Percentiles rank a stretch among this genome's conserved stretches.
Conservation (phyloP, 1,139 yeast species). For the Yamadazyma siamensis region DNA sequence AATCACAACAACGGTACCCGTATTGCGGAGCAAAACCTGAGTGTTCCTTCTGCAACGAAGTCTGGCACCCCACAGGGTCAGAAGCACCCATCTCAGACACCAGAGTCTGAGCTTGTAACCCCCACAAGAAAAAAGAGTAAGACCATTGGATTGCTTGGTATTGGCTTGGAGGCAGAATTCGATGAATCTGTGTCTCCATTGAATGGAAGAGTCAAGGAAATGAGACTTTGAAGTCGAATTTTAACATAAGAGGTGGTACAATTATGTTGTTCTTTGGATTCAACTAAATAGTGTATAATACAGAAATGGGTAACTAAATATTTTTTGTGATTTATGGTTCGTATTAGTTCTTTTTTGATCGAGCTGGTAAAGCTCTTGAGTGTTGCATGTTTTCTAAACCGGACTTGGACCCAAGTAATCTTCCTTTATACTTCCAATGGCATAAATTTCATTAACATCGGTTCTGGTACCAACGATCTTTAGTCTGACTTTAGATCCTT, state of each 20-base stretch:
- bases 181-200: conserved; percentile 14
- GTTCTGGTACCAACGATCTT: conserved; percentile 97
- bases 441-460: conserved; percentile 95
- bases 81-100: conserved; percentile 3
- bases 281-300: too few relatives aligned
- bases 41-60: too few relatives aligned
- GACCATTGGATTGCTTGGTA: conserved; percentile 12
- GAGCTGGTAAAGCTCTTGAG: neutral
- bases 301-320: too few relatives aligned
- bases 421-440: conserved; percentile 96
- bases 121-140: conserved; percentile 8
- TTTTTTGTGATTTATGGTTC: too few relatives aligned
- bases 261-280: too few relatives aligned
- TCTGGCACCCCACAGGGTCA: neutral
- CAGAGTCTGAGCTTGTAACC: conserved; percentile 5
- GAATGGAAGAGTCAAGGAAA: conserved; percentile 14
- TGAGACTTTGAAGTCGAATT: too few relatives aligned
- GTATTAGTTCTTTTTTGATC: neutral
- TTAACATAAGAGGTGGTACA: too few relatives aligned
- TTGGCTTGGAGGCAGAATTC: conserved; percentile 5
- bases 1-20: too few relatives aligned
- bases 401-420: conserved; percentile 88
- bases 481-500: conserved; percentile 89
- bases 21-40: too few relatives aligned
- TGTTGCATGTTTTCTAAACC: conserved; percentile 19